Base-by-base conservation (phyloP, 78 protist genomes). In the Dictyostelium firmibasis region DNA sequence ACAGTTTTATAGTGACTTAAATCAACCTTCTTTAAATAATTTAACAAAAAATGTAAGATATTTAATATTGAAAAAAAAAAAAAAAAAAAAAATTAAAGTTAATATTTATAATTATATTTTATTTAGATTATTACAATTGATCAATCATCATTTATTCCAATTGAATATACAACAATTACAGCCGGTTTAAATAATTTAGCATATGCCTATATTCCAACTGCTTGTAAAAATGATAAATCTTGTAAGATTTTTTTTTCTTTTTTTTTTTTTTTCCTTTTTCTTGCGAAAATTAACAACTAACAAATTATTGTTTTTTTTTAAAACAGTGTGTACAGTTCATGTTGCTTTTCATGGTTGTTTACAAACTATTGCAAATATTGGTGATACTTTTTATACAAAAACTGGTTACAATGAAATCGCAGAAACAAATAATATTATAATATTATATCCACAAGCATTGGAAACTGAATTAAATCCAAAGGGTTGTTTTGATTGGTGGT, bases 401-500 rank as follows among this genome's bases (percentile, higher is more conserved):
- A 64, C 97, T 60, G 98, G 98, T 7, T 95, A 91, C 70, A 87
- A 91, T 82, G 96, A 97, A 50, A 88, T 95, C 16, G 98, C 98
- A 23, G 98, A 97, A n/a, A 69, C 79, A 20, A 95, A 96, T 85
- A 96, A 96, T 50, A 10, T 97, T 10, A 92, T 97, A 23, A 77
- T 97, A 31, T 25, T 97, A 16, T 97, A 91, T 96, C 98, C 98
- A 38, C 98, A 97, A 75, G 91, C 96, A 25, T 33, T 60, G 29
- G 72, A 43, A 27, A 87, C 41, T 27, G 53, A 31, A 11, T 38
- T 77, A 20, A 97, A 94, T 86, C 98, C 97, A 43, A 82, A 84
- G 43, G 95, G 97, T 8, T 97, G 97, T 36, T 96, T 53, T 9
- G 98, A 96, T 74, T 96, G 96, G 96, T 96, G 95, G 92, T 97